A percentile compares a stretch with the other conserved stretches of the same genome.
Evolutionary conservation across 2,329 filamentous ascomycete genomes (phyloP).

Genomic region (Fusarium concolor): DNA sequence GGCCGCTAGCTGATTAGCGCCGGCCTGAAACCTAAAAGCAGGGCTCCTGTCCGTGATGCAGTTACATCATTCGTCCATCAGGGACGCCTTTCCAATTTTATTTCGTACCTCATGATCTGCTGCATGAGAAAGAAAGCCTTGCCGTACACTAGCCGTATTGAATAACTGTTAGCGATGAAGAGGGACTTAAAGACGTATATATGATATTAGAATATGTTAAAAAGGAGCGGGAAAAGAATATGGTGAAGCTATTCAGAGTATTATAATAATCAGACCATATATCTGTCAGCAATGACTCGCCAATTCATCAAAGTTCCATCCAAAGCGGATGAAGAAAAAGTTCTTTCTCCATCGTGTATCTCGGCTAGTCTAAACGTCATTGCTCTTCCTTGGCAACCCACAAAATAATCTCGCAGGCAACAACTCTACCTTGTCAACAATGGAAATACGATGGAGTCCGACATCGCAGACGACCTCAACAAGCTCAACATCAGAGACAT

Average conservation of each 20-base stretch:
- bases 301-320: neutral
- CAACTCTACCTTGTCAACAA: conserved; percentile 1
- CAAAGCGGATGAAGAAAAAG: neutral
- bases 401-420: conserved; percentile 5
- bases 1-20: conserved; percentile 11
- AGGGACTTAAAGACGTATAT: neutral
- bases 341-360: neutral
- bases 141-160: neutral
- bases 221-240: neutral
- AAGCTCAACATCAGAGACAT: conserved; percentile 60
- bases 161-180: neutral
- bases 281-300: neutral
- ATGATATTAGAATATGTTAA: neutral
- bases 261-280: neutral
- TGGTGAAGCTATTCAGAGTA: neutral
- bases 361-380: conserved; percentile 14
- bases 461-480: conserved; percentile 37
- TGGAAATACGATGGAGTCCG: conserved; percentile 25
- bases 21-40: neutral
- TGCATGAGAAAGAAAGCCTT: neutral
- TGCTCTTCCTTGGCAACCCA: conserved; percentile 14
- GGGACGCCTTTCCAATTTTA: neutral
- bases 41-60: neutral
- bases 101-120: too few species aligned
- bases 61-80: neutral